These are phyloP conservation scores for Suillus occidentalis DNA, from an alignment of 768 basidiomycete genomes.

Conservation along the genomic window DNA sequence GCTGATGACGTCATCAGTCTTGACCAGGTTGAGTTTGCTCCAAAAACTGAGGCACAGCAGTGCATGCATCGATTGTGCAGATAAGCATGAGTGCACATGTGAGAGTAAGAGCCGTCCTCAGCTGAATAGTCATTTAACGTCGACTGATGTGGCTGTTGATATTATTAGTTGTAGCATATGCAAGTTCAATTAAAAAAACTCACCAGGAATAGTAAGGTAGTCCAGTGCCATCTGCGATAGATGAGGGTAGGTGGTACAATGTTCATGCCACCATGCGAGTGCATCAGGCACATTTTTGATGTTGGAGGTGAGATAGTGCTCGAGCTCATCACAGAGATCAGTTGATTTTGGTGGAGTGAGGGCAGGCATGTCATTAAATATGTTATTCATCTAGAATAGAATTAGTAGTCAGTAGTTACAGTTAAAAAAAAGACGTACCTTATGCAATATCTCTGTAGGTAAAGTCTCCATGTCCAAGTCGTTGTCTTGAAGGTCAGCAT, in stretches of 20 bases:
- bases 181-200: slow-evolving; percentile 17
- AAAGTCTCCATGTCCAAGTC: neutral
- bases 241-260: slow-evolving; percentile 22
- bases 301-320: slow-evolving; percentile 28
- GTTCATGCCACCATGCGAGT: slow-evolving; percentile 33
- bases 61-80: slow-evolving; percentile 17
- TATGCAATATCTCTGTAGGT: neutral
- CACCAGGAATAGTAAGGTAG: slow-evolving; percentile 34
- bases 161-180: slow-evolving; percentile 11
- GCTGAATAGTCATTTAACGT: slow-evolving; percentile 16
- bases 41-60: slow-evolving; percentile 18
- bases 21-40: slow-evolving; percentile 20
- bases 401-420: slow-evolving; percentile 1
- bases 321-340: slow-evolving; percentile 28
- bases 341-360: slow-evolving; percentile 17
- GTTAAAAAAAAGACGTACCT: slow-evolving; percentile 4
- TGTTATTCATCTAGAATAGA: slow-evolving; percentile 19
- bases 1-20: slow-evolving; percentile 11
- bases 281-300: slow-evolving; percentile 25
- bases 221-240: slow-evolving; percentile 36
- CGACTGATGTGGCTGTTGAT: slow-evolving; percentile 15
- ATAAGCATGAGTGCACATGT: neutral
- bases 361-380: slow-evolving; percentile 31
- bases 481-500: neutral
- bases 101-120: slow-evolving; percentile 9